These are phyloP conservation scores for Pestalotiopsis sp. DNA, from an alignment of 2,329 filamentous ascomycete genomes.

Conservation along the genomic window DNA sequence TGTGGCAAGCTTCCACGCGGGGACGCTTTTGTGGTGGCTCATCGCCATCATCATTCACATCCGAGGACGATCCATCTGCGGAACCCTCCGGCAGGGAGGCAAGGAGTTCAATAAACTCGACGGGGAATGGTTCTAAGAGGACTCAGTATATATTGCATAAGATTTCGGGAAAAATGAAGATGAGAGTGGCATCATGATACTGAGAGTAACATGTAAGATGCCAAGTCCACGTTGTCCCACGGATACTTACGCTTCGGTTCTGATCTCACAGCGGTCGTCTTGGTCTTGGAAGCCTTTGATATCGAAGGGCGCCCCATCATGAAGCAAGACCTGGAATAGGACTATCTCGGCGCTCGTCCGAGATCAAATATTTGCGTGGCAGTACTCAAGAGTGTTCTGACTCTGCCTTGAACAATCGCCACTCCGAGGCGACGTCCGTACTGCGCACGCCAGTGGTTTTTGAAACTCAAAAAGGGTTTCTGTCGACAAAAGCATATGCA, in stretches of 20 bases:
- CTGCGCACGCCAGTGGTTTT: too few species aligned
- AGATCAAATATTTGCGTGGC: too few species aligned
- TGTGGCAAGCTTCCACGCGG: constrained; percentile 17
- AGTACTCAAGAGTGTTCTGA: too few species aligned
- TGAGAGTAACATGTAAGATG: neutral
- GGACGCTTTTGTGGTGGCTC: constrained; percentile 25
- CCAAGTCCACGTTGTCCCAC: neutral
- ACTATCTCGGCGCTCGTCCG: too few species aligned
- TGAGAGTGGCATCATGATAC: too few species aligned
- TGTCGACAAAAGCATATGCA: neutral
- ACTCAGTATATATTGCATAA: neutral
- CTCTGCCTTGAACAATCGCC: too few species aligned
- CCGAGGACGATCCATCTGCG: neutral
- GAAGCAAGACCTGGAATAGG: neutral
- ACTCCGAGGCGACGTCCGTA: too few species aligned
- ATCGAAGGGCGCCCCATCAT: neutral
- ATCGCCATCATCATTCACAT: neutral
- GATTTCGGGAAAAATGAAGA: neutral
- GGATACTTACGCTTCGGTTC: neutral
- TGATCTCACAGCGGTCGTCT: too few species aligned
- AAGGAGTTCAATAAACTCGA: constrained; percentile 19
- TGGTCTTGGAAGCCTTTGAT: neutral
- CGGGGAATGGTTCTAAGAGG: constrained; percentile 20
- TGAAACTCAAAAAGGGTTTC: neutral
- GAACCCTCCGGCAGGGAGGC: too few species aligned